Base-by-base conservation (phyloP, 495 filamentous ascomycete species). In the Neurospora tetrasperma region DNA sequence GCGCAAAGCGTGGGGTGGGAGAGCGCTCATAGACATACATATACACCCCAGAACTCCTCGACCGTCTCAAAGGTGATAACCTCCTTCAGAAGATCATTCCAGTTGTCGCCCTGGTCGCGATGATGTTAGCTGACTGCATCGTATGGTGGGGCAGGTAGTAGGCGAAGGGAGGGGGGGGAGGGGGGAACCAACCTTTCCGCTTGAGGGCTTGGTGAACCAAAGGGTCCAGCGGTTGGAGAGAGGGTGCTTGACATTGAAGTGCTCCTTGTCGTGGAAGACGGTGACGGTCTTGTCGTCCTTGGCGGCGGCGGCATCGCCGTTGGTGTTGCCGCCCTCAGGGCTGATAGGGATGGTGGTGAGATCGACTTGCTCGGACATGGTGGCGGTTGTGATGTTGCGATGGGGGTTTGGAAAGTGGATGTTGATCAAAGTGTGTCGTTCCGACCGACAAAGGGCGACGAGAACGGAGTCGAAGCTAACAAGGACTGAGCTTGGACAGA, bases 41-140 rank as follows among this genome's bases (percentile, higher is more conserved):
- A 98, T 79, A 98, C 91, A 71, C 96, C 96, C 96, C 96, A 99
- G 86, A 99, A 99, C 82, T 99, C 96, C 82, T 99, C 96, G 4
- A 99, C 96, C 14, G 94, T 97, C 85, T 95, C 93, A 78, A 99
- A 98, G 46, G 93, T 97, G 75, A 99, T 97, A 73, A 99, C 95
- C 80, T 98, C 93, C 85, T 99, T 99, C 44, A 99, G 84, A 68
- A 98, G 84, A 79, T 99, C 96, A 72, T 95, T 97, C 96, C 96
- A 99, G 87, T 97, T 97, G 81, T 98, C 93, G 78, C 93, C 94
- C 93, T 96, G 75, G 66, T 71, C 9, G 48, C 43, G 48, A 16
- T 42, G 44, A 62, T 69, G 71, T 77, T 59, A 79, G 77, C 70
- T 74, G 43, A 40, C 14, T 42, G 27, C 18, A 27, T 62, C 5